These are phyloP conservation scores for Leccinum longicurvipes DNA, from an alignment of 768 basidiomycete genomes.

Conservation along the genomic window DNA sequence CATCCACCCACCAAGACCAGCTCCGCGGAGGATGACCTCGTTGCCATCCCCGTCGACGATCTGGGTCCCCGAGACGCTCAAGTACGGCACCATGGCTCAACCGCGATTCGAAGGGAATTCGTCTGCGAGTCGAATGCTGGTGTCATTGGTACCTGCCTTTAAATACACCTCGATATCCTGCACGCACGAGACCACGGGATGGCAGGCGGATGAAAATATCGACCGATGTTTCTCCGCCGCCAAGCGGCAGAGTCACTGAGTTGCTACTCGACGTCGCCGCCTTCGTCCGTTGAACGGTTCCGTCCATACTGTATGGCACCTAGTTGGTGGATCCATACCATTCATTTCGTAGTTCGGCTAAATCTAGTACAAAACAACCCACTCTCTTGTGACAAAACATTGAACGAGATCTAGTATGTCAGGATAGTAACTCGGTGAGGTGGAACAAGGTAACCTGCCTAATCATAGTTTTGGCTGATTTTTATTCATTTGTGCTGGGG, in stretches of 20 bases:
- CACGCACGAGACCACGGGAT: neutral
- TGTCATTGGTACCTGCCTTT: neutral
- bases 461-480: no score
- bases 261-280: neutral
- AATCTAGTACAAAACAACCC: slow-evolving; percentile 24
- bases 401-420: slow-evolving; percentile 14
- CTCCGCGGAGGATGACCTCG: slow-evolving; percentile 62
- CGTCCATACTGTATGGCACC: neutral
- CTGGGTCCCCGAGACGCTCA: slow-evolving; percentile 57
- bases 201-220: neutral
- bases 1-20: slow-evolving; percentile 85
- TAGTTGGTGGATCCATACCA: neutral
- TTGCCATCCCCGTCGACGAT: slow-evolving; percentile 56
- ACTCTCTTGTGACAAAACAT: slow-evolving; percentile 8
- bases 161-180: neutral
- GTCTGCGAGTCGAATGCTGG: no score
- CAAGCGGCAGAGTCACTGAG: slow-evolving; percentile 1
- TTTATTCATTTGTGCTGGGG: no score
- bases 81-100: slow-evolving; percentile 35
- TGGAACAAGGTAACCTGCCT: no score
- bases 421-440: slow-evolving; percentile 10
- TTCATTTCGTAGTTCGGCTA: slow-evolving; percentile 7
- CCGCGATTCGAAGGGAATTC: neutral
- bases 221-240: slow-evolving; percentile 19
- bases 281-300: neutral